Evolutionary conservation across 495 filamentous ascomycete species (phyloP).

Genomic region (Penicillium lividum): DNA sequence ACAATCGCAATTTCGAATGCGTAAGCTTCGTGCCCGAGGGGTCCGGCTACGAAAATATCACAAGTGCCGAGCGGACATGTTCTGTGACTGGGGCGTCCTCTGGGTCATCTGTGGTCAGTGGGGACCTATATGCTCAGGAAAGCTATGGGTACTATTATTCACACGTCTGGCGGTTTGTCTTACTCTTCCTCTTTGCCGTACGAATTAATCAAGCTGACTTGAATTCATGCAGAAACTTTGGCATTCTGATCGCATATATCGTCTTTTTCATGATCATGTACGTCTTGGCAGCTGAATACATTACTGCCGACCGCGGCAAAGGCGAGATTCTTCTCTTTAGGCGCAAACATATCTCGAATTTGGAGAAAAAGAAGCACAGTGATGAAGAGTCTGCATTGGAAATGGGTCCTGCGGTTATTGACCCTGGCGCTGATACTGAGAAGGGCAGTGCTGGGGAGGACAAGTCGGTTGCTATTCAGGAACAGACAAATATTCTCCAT

Average conservation of each 20-base stretch:
- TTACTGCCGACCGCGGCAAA: constrained; percentile 33
- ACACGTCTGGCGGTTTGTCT: not conserved
- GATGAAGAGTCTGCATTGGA: constrained; percentile 13
- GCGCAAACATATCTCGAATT: constrained; percentile 28
- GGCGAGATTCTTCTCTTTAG: constrained; percentile 46
- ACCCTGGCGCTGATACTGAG: constrained; percentile 34
- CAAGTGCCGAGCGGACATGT: constrained; percentile 22
- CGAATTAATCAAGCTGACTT: not conserved
- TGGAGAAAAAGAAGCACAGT: not conserved
- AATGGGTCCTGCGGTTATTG: constrained; percentile 18
- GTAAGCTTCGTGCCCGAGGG: constrained; percentile 44
- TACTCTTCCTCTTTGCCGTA: not conserved
- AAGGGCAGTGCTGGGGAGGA: constrained; percentile 28
- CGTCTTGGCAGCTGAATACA: constrained; percentile 35
- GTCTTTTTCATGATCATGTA: constrained; percentile 50
- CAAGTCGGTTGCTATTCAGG: constrained; percentile 44
- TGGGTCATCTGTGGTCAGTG: constrained; percentile 4
- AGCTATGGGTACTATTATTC: constrained; percentile 1
- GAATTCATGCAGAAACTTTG: constrained; percentile 49
- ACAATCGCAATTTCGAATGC: constrained; percentile 49
- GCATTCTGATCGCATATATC: constrained; percentile 60
- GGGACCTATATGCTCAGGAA: not conserved
- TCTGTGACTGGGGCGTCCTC: not conserved
- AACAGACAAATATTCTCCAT: constrained; percentile 62
- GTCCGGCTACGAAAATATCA: constrained; percentile 32